These are phyloP conservation scores for Quercus phellos DNA, from an alignment of 331 rosid species.

Conservation along the genomic window DNA sequence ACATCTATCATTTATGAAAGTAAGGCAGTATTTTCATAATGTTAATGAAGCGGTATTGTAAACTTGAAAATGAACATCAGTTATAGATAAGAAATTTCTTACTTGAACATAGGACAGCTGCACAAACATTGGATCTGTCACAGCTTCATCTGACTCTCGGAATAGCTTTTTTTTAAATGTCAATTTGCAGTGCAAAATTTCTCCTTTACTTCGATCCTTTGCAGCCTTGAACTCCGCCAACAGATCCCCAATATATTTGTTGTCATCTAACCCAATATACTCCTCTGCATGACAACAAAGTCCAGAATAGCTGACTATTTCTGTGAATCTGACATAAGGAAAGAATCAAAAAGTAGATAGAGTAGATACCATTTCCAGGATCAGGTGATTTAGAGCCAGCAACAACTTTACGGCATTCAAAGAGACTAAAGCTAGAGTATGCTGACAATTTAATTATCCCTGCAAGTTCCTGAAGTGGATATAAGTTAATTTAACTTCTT, in stretches of 20 bases:
- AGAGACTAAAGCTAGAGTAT: slow-evolving; percentile 76
- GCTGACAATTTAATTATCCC: slow-evolving; percentile 75
- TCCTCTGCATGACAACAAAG: slow-evolving; percentile 63
- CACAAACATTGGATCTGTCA: slow-evolving; percentile 83
- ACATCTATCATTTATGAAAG: slow-evolving; percentile 11
- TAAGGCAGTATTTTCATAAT: background rate
- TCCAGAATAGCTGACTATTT: slow-evolving; percentile 22
- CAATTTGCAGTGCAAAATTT: slow-evolving; percentile 82
- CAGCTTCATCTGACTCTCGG: slow-evolving; percentile 92
- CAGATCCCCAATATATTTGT: slow-evolving; percentile 85
- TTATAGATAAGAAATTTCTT: slow-evolving; percentile 20
- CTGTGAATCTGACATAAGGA: slow-evolving; percentile 9
- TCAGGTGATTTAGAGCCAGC: slow-evolving; percentile 71
- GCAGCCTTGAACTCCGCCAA: slow-evolving; percentile 76
- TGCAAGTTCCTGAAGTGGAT: slow-evolving; percentile 75
- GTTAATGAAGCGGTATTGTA: background rate
- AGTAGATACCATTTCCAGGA: slow-evolving; percentile 60
- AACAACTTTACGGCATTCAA: slow-evolving; percentile 81
- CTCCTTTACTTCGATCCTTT: slow-evolving; percentile 91
- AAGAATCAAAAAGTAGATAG: slow-evolving; percentile 12
- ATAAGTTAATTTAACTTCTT: slow-evolving; percentile 1
- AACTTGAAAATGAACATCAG: background rate
- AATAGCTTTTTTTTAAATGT: slow-evolving; percentile 76
- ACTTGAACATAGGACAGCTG: slow-evolving; percentile 93
- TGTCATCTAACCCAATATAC: slow-evolving; percentile 80